Base-by-base conservation (phyloP, 106 monocot genomes). In the Acanthochlamys bracteata region DNA sequence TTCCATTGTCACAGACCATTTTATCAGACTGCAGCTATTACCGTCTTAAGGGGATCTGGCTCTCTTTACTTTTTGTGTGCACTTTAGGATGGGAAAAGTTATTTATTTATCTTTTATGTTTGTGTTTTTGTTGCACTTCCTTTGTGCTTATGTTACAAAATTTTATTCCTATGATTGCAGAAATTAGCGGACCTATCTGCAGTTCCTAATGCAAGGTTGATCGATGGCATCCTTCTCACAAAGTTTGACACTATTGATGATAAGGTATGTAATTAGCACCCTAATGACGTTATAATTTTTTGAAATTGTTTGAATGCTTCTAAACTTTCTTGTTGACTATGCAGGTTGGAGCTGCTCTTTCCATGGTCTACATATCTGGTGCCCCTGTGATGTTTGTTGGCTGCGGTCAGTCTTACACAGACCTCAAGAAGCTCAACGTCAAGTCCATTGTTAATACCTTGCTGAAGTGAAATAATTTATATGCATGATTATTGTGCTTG, bases 231-330 rank as follows among this genome's bases (percentile, higher is more conserved):
- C 79, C 82, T 96, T 42, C 87, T 96, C 24, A 96, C 96, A 23
- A 96, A 96, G 72, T 96, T 96, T 60, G 96, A 96, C 52, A 96
- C 96, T 4, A 96, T 96, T 52, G 96, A 96, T 68, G 96, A 96
- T 53, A 96, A 96, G 96, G 96, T 51, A 41, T 60, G 41, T 57
- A 22, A 12, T 25, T 46, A 10, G 42, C 46, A 10, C 14, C 21
- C 19, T n/a, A 17, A 9, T 26, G 21, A 39, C 21, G n/a, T 69
- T 59, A n/a, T 23, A 19, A 9, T 53, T n/a, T 26, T 10, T 39
- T 26, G 14, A 7, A 0, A n/a, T 17, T 57, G 3, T 47, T 19
- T 11, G 2, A n/a, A 0, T 45, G 20, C 20, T 54, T 42, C 25
- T 71, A 25, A 39, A 6, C 6, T 22, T 40, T 2, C 27, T 53